Conservation (phyloP, 75 land plant species). For the Azolla pinnata region DNA sequence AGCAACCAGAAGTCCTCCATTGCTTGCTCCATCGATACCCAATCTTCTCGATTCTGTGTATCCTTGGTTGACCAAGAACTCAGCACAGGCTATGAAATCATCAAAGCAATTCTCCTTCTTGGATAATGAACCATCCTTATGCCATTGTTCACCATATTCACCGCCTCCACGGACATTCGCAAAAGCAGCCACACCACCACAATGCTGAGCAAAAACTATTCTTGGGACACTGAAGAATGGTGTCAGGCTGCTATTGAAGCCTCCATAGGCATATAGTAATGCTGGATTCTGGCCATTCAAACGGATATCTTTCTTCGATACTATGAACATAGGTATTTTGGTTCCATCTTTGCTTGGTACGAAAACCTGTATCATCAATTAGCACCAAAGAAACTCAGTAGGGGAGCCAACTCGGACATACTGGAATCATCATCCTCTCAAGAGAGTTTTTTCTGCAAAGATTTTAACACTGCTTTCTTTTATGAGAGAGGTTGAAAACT, state of each 20-base stretch:
- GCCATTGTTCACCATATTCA: conserved; percentile 99
- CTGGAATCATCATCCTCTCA: too few relatives aligned
- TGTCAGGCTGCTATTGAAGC: conserved; percentile 69
- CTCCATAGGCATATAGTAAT: conserved; percentile 89
- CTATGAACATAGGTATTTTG: conserved; percentile 86
- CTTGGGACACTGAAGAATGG: conserved; percentile 65
- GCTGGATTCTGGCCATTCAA: conserved; percentile 73
- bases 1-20: conserved; percentile 91
- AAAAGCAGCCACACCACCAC: conserved; percentile 59
- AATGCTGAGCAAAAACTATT: conserved; percentile 40
- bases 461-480: too few relatives aligned
- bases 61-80: conserved; percentile 60
- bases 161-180: conserved; percentile 98
- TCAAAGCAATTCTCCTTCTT: conserved; percentile 94
- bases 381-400: too few relatives aligned
- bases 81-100: conserved; percentile 83
- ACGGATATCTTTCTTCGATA: conserved; percentile 44
- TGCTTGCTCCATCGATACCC: conserved; percentile 96
- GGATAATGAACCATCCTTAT: conserved; percentile 72
- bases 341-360: conserved; percentile 74
- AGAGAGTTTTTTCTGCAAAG: too few relatives aligned
- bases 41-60: conserved; percentile 67
- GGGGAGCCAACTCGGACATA: too few relatives aligned
- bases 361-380: conserved; percentile 57
- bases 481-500: too few relatives aligned